Base-by-base conservation (phyloP, 1,284 basidiomycete genomes). In the Wallemia hederae region DNA sequence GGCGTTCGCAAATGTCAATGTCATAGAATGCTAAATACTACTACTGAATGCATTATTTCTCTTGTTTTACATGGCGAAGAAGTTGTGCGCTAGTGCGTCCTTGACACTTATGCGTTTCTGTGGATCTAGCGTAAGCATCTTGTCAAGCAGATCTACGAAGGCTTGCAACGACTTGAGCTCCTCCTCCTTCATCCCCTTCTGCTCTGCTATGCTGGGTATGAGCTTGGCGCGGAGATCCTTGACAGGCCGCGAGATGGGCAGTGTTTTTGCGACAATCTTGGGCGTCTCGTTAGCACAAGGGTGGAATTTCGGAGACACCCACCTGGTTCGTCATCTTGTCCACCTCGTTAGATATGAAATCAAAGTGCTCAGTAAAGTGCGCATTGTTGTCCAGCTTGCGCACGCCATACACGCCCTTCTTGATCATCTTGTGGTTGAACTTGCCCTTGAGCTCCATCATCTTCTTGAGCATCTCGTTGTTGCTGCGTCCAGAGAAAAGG, bases 381-480 rank as follows among this genome's bases (percentile, higher is more conserved):
- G 84, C 81, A 72, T 83, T 79, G 62, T 94, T 90, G 69, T 98
- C 91, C 66, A 98, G 98, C 69, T 92, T 94, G 67, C 85, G 74
- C 58, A 85, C 80, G 1, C 85, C 85, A 70, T 97, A 96, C 66
- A 84, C 82, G 1, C 86, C 85, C 69, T 85, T 91, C 72, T 92
- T 92, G 69, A 97, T 83, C 79, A 90, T 82, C 71, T 91, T 90
- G 65, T 80, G 77, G 65, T 89, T 91, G 72, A 98, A 85, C 59
- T 89, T 80, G 29, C 94, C 92, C 69, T 88, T 90, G 55, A 94
- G 76, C 71, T 97, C 90, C 87, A 91, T 91, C 84, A 91, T 90
- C 63, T 89, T 79, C 63, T 90, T 76, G 15, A 98, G 75, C 92
- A 98, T 97, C 67, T 98, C 90, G 69, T 97, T 97, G 74, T 98